These are phyloP conservation scores for Crithidia thermophila DNA, from an alignment of 208 protist genomes.

Conservation along the genomic window DNA sequence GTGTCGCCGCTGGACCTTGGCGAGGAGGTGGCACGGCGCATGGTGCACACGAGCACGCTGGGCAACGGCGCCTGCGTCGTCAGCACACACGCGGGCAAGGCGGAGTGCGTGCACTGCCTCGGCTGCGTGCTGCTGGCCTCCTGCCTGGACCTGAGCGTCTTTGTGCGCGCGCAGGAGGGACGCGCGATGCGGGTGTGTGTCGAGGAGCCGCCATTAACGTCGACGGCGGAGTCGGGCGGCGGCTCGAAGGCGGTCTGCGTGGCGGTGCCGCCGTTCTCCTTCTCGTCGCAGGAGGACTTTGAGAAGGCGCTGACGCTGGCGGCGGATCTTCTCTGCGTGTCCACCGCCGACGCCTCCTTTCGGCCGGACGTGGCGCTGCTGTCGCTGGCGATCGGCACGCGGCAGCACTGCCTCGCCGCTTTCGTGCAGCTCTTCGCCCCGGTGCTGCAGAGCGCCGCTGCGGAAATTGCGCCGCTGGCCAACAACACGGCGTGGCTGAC, in stretches of 20 bases:
- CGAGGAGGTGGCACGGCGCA: constrained; percentile 63
- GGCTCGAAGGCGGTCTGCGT: constrained; percentile 11
- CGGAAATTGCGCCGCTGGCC: constrained; percentile 31
- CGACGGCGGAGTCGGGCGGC: background rate
- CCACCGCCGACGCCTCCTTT: constrained; percentile 36
- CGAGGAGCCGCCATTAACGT: background rate
- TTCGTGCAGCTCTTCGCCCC: constrained; percentile 63
- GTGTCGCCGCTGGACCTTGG: constrained; percentile 52
- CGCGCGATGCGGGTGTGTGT: constrained; percentile 29
- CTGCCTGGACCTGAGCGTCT: constrained; percentile 68
- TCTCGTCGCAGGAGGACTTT: constrained; percentile 44
- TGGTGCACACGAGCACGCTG: constrained; percentile 51
- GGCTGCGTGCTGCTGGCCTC: constrained; percentile 62
- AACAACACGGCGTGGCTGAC: constrained; percentile 48
- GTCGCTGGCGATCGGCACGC: constrained; percentile 40
- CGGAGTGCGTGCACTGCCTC: constrained; percentile 55
- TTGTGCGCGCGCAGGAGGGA: constrained; percentile 30
- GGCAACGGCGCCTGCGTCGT: constrained; percentile 64
- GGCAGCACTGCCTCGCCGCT: constrained; percentile 50
- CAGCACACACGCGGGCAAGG: constrained; percentile 26
- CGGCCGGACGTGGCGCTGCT: constrained; percentile 49
- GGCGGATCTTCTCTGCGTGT: constrained; percentile 66
- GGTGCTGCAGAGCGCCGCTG: constrained; percentile 33
- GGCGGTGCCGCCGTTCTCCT: constrained; percentile 40
- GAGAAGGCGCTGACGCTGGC: constrained; percentile 65